Evolutionary conservation across 441 rosid species (phyloP).

Genomic region (Jatropha podagrica): DNA sequence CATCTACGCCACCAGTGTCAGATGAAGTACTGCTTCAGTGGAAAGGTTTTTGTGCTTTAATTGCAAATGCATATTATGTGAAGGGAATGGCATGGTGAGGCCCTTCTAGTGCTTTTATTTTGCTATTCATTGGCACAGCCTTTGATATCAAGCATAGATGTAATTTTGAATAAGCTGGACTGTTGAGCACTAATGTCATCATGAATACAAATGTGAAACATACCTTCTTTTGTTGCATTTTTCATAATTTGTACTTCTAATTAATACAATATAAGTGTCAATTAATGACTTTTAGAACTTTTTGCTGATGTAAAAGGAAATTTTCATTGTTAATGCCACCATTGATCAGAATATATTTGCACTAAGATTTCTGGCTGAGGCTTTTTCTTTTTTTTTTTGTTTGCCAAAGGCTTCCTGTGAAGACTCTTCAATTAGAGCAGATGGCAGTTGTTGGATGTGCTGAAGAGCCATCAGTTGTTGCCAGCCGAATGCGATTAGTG

Average conservation of each 20-base stretch:
- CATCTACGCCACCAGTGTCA: slow-evolving; percentile 64
- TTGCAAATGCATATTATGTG: slow-evolving; percentile 80
- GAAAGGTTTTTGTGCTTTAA: slow-evolving; percentile 91
- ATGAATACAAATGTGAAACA: neutral
- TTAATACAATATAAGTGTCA: neutral
- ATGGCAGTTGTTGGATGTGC: slow-evolving; percentile 78
- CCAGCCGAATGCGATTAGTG: slow-evolving; percentile 81
- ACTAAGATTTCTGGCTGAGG: neutral
- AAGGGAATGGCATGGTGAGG: slow-evolving; percentile 95
- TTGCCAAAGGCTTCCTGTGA: slow-evolving; percentile 77
- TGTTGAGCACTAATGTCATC: neutral
- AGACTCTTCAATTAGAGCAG: slow-evolving; percentile 91
- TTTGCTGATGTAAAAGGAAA: neutral
- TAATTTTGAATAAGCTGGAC: neutral
- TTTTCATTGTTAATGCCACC: neutral
- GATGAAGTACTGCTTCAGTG: slow-evolving; percentile 56
- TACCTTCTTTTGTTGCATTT: neutral
- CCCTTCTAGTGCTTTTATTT: slow-evolving; percentile 7
- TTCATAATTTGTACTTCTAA: neutral
- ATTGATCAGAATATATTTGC: neutral
- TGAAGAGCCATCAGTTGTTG: slow-evolving; percentile 91
- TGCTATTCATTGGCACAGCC: neutral
- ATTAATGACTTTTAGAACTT: neutral
- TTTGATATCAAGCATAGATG: neutral
- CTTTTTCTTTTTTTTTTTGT: neutral